Base-by-base conservation (phyloP, 768 basidiomycete genomes). In the Lactifluus subvellereus region DNA sequence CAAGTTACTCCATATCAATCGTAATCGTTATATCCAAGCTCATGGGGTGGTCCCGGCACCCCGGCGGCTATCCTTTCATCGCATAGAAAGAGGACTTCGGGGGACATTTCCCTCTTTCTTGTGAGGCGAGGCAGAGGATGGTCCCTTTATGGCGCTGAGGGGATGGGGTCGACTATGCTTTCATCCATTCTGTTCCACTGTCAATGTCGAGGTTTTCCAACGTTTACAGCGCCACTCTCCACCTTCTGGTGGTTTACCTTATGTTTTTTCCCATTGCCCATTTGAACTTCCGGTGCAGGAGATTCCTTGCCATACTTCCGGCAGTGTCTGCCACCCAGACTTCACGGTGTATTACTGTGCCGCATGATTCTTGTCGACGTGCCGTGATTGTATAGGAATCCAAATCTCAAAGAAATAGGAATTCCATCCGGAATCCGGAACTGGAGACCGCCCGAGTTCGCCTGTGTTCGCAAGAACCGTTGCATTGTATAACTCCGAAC, bases 381-480 rank as follows among this genome's bases (percentile, higher is more conserved):
- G 38, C 22, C 14, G 37, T 54, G 45, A 40, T 61, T 33, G 38
- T 27, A 20, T 43, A 51, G 40, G 16, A 50, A 8, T 40, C 3
- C 32, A 27, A 43, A 16, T 22, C n/a, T 56, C 33, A 27, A 52
- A 57, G 50, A 20, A 38, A 52, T 37, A 37, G 11, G 47, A 38
- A 51, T 45, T 37, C 22, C 47, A 37, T 10, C 37, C 8, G 18
- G 47, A 48, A 11, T 27, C 47, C 47, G 47, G n/a, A 32, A n/a
- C 35, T 9, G 37, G 53, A 61, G 30, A 18, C 43, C 1, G 30
- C 20, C 30, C 45, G 55, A 42, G 52, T 57, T 45, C 49, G 37
- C 20, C n/a, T 45, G 55, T 33, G 52, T 57, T 45, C 49, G 37
- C 61, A 60, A 33, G 51, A 22, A 53, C 35, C 4, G 11, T 52